Conservation (phyloP, 345 rosid species). For the Stellera chamaejasme region DNA sequence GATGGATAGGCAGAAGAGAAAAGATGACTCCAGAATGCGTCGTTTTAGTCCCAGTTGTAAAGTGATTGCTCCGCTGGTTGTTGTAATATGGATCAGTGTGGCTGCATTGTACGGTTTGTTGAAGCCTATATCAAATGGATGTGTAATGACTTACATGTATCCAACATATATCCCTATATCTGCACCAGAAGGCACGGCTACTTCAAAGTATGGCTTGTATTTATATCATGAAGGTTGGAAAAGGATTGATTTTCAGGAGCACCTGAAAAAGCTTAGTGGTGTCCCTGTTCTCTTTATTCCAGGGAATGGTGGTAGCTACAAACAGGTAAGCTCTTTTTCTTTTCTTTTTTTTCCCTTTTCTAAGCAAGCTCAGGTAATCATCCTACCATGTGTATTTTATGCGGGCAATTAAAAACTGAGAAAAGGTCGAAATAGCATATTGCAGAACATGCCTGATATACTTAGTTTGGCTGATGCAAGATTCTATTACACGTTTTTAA, state of each 20-base stretch:
- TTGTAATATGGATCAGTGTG: conserved; percentile 45
- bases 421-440: no score
- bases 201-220: conserved; percentile 65
- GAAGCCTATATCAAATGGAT: conserved; percentile 80
- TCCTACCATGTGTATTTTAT: no score
- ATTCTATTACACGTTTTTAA: no score
- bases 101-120: conserved; percentile 50
- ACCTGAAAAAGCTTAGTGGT: conserved; percentile 77
- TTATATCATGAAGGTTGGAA: conserved; percentile 98
- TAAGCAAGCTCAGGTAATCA: no score
- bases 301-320: conserved; percentile 96
- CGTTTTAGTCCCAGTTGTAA: conserved; percentile 32
- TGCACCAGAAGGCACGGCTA: conserved; percentile 23
- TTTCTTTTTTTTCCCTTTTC: background rate
- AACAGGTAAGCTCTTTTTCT: conserved; percentile 51
- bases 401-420: no score
- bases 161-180: conserved; percentile 89
- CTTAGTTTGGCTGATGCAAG: no score
- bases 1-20: conserved; percentile 9
- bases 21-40: conserved; percentile 11
- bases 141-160: conserved; percentile 95
- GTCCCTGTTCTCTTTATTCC: conserved; percentile 94
- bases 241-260: conserved; percentile 76
- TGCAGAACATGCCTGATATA: no score
- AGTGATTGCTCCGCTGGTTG: conserved; percentile 32